Base-by-base conservation (phyloP, 805 yeast genomes). In the Candida maesae region DNA sequence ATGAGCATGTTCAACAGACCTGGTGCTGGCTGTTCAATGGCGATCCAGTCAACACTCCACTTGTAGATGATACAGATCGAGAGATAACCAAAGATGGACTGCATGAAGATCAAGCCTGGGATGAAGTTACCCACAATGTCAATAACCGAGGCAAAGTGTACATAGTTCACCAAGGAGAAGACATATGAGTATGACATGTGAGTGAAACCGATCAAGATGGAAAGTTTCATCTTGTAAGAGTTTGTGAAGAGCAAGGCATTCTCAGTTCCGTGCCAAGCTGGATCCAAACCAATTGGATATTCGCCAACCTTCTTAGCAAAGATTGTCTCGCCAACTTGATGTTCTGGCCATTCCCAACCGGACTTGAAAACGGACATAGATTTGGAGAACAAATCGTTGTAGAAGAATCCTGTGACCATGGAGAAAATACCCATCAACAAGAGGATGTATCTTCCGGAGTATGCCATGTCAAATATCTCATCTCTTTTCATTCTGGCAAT, bases 381-480 rank as follows among this genome's bases (percentile, higher is more conserved):
- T 62, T 79, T 80, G 36, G 97, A 90, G 60, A 93, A 93, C 16
- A 91, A 58, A 75, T 93, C 99, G 64, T 93, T 93, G 73, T 93
- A 93, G 51, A 93, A 64, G 49, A 91, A 63, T 5, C 99, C 99
- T 1, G 98, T 93, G 67, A 88, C 91, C 78, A 93, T 86, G 38
- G 99, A 90, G 60, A 93, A 93, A 4, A 76, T 54, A 19, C 99
- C 99, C 99, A 93, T 93, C 46, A 93, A 66, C 46, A 89, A 68
- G 38, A 93, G 67, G 42, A 93, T 88, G 63, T 93, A 93, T 57
- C 99, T 79, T 33, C 99, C 99, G 15, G 81, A 68, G 61, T 73
- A 93, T 0, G 96, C 97, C 98, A 93, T 93, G 58, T 89, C 98
- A 57, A 89, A 87, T 38, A 95, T 88, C 61, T 93, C 99, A 59